Conservation (phyloP, 495 filamentous ascomycete genomes). For the Penicillium riverlandense region DNA sequence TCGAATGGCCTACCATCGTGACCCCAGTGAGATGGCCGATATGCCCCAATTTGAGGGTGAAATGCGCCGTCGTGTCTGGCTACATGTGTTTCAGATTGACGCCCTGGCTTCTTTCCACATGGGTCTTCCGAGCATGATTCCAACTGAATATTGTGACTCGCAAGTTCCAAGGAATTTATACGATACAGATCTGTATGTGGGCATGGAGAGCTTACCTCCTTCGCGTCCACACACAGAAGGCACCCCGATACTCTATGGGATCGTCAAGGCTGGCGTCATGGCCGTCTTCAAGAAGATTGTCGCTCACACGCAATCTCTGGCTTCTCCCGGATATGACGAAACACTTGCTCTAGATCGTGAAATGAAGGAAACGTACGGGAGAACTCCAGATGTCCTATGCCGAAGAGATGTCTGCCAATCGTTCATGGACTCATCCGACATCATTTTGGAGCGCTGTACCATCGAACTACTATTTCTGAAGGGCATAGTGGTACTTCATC, state of each 20-base stretch:
- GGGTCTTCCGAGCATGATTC: conserved; percentile 45
- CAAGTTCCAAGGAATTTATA: conserved; percentile 35
- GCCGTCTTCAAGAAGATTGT: conserved; percentile 30
- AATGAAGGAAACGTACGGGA: conserved; percentile 15
- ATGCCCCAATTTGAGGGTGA: conserved; percentile 25
- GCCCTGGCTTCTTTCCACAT: conserved; percentile 39
- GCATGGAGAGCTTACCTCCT: conserved; percentile 33
- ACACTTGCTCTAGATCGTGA: conserved; percentile 26
- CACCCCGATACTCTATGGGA: conserved; percentile 41
- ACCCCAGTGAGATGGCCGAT: conserved; percentile 15
- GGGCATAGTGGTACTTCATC: conserved; percentile 34
- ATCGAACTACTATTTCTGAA: conserved; percentile 23
- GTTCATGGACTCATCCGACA: conserved; percentile 10
- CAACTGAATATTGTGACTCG: conserved; percentile 41
- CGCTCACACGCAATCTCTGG: conserved; percentile 18
- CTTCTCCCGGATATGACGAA: conserved; percentile 20
- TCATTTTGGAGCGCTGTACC: conserved; percentile 13
- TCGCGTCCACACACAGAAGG: conserved; percentile 35
- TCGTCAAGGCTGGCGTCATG: conserved; percentile 37
- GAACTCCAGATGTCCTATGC: conserved; percentile 3
- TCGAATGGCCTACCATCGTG: conserved; percentile 51
- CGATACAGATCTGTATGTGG: conserved; percentile 43
- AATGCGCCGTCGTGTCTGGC: conserved; percentile 29
- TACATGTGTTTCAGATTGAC: conserved; percentile 22
- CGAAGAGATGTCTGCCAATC: conserved; percentile 6